Conservation (phyloP, 208 protist species). For the Leishmania mexicana region DNA sequence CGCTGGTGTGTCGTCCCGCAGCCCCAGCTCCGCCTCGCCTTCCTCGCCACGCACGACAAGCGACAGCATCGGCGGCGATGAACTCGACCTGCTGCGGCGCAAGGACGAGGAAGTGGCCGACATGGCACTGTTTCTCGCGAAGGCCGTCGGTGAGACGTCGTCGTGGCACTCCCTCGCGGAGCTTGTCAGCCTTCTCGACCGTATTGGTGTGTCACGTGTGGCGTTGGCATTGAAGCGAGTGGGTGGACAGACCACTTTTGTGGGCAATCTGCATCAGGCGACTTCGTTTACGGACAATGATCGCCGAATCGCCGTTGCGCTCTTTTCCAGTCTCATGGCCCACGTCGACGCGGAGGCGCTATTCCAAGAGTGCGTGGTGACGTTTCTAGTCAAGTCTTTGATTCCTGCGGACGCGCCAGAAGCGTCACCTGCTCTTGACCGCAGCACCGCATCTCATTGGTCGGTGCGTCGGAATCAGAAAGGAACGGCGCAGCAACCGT, state of each 20-base stretch:
- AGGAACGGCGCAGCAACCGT: not conserved
- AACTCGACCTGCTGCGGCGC: conserved; percentile 66
- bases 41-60: not conserved
- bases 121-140: conserved; percentile 71
- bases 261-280: conserved; percentile 36
- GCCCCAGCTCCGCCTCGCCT: not conserved
- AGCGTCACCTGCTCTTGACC: not conserved
- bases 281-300: not conserved
- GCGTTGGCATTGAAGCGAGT: conserved; percentile 57
- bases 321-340: conserved; percentile 7
- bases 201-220: conserved; percentile 24
- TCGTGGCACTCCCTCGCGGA: conserved; percentile 37
- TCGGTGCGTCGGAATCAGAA: conserved; percentile 12
- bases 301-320: not conserved
- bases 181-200: conserved; percentile 44
- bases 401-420: not conserved
- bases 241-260: conserved; percentile 41
- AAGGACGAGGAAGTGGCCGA: conserved; percentile 77
- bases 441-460: conserved; percentile 7
- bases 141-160: conserved; percentile 30
- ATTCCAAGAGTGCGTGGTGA: conserved; percentile 21
- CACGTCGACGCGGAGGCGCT: conserved; percentile 5
- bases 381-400: conserved; percentile 33
- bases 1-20: not conserved
- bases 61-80: conserved; percentile 45